Percentiles rank a stretch among this genome's conserved stretches.
Conservation (phyloP, 1,284 basidiomycete species). For the Boletus mariae region DNA sequence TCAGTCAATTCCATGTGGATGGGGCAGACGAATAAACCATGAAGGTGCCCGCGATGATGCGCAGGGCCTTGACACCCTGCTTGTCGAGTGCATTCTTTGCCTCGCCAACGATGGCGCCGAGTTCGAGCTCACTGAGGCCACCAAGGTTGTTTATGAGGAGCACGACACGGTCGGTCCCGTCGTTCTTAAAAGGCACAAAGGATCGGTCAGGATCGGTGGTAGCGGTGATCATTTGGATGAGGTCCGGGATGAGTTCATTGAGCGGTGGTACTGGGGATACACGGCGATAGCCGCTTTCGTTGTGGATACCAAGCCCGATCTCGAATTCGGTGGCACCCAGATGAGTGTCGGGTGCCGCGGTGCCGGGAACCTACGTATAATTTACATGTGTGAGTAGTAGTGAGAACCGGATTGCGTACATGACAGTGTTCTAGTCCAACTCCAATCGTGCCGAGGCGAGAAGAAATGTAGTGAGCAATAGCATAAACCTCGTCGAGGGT, state of each 20-base stretch:
- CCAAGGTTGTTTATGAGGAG: constrained; percentile 81
- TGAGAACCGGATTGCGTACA: constrained; percentile 38
- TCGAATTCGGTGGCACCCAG: constrained; percentile 71
- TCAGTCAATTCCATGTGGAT: constrained; percentile 5
- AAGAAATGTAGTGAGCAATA: constrained; percentile 66
- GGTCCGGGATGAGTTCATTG: constrained; percentile 63
- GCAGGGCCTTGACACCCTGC: constrained; percentile 55
- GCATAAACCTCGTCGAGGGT: constrained; percentile 72
- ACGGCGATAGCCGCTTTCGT: constrained; percentile 79
- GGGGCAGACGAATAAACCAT: constrained; percentile 55
- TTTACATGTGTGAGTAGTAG: not conserved
- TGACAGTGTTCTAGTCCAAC: constrained; percentile 92
- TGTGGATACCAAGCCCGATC: constrained; percentile 90
- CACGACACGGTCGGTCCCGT: constrained; percentile 63
- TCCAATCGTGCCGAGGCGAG: constrained; percentile 77
- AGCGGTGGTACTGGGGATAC: constrained; percentile 71
- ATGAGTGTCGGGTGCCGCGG: constrained; percentile 56
- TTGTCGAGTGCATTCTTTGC: constrained; percentile 51
- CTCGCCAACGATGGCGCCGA: constrained; percentile 68
- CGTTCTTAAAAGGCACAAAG: constrained; percentile 74
- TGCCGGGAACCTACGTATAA: constrained; percentile 69
- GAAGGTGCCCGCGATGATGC: constrained; percentile 76
- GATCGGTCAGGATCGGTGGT: constrained; percentile 80
- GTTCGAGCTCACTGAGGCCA: constrained; percentile 83
- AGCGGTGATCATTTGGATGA: constrained; percentile 72